Conservation (phyloP, 2,329 filamentous ascomycete genomes). For the Fusarium paranaense region DNA sequence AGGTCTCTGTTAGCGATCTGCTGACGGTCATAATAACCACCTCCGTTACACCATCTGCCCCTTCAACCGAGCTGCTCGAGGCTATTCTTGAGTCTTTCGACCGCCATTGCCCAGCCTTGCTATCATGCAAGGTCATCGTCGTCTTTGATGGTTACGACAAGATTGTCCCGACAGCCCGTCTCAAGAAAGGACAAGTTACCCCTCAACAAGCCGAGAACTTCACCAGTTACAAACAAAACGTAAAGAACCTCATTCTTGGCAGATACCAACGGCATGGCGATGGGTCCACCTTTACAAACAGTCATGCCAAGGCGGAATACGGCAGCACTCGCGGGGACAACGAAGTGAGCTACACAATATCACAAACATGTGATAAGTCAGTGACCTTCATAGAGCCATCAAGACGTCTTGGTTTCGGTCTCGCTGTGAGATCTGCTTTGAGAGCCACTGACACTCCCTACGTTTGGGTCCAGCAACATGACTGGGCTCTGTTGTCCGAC, state of each 20-base stretch:
- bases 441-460: slow-evolving; percentile 60
- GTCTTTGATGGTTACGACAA: slow-evolving; percentile 66
- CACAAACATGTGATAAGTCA: slow-evolving; percentile 48
- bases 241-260: slow-evolving; percentile 53
- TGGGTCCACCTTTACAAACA: slow-evolving; percentile 6
- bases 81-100: slow-evolving; percentile 60
- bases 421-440: slow-evolving; percentile 65
- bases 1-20: slow-evolving; percentile 1
- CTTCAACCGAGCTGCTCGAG: slow-evolving; percentile 63
- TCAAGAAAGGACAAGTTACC: slow-evolving; percentile 67
- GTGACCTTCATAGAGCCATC: slow-evolving; percentile 63
- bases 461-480: slow-evolving; percentile 69
- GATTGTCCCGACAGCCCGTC: slow-evolving; percentile 55
- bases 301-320: slow-evolving; percentile 57
- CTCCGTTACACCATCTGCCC: slow-evolving; percentile 66
- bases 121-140: slow-evolving; percentile 59
- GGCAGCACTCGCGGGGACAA: slow-evolving; percentile 54
- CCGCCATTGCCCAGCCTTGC: slow-evolving; percentile 54
- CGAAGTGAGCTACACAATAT: slow-evolving; percentile 51
- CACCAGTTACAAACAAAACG: slow-evolving; percentile 59
- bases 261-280: slow-evolving; percentile 13
- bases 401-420: slow-evolving; percentile 63
- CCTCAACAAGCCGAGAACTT: slow-evolving; percentile 56
- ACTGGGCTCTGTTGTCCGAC: slow-evolving; percentile 61
- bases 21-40: slow-evolving; percentile 62